Evolutionary conservation across 1,284 basidiomycete genomes (phyloP).

Genomic region (Rhodotorula sp.): DNA sequence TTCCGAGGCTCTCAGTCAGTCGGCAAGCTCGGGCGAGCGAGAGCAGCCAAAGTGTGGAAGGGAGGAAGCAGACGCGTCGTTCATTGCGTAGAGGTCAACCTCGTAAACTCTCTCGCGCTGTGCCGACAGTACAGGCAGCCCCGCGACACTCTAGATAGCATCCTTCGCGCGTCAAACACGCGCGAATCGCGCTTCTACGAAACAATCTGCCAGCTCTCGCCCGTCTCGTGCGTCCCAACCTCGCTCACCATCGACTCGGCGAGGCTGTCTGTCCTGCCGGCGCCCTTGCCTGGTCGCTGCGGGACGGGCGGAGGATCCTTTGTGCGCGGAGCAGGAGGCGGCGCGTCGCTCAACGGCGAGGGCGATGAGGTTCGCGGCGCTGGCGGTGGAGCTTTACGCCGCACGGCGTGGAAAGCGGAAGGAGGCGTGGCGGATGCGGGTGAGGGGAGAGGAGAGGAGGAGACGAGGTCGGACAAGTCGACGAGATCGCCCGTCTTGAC

Average conservation of each 20-base stretch:
- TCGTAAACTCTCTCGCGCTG: too few relatives aligned
- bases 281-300: not conserved
- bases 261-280: not conserved
- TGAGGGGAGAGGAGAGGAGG: not conserved
- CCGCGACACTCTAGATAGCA: not conserved
- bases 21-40: not conserved
- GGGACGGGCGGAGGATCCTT: constrained; percentile 11
- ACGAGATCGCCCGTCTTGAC: constrained; percentile 10
- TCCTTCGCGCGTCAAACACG: not conserved
- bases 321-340: not conserved
- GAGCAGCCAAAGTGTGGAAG: not conserved
- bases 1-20: not conserved
- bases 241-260: not conserved
- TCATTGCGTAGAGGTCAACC: not conserved
- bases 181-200: not conserved
- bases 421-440: not conserved
- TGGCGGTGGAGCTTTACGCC: constrained; percentile 8
- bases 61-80: not conserved
- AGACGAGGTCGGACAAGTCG: not conserved
- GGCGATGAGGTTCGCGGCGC: not conserved
- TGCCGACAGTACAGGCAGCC: too few relatives aligned
- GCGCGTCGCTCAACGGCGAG: not conserved
- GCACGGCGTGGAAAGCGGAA: constrained; percentile 20
- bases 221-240: not conserved
- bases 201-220: constrained; percentile 9